Evolutionary conservation across 495 filamentous ascomycete genomes (phyloP).

Genomic region (Lentithecium fluviatile): DNA sequence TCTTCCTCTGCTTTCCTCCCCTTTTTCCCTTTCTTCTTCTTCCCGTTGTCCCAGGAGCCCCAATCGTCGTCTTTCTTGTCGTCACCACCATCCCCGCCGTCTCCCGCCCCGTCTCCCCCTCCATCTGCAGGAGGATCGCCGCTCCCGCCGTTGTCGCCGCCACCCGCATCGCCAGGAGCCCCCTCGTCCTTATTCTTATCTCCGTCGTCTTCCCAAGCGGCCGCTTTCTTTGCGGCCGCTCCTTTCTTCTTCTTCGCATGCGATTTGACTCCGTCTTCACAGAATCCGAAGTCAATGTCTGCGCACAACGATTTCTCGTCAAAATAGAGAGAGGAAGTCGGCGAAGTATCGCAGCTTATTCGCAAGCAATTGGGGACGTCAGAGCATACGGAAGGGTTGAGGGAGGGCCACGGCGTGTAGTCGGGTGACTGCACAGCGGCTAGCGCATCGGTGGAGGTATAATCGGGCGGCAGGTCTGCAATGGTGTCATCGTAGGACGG

Average conservation of each 20-base stretch:
- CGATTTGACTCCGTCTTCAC: slow-evolving; percentile 29
- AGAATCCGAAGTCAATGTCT: slow-evolving; percentile 28
- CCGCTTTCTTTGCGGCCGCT: slow-evolving; percentile 19
- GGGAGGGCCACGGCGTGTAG: slow-evolving; percentile 30
- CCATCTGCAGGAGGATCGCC: slow-evolving; percentile 41
- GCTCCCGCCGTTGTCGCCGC: slow-evolving; percentile 42
- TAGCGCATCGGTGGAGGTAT: slow-evolving; percentile 38
- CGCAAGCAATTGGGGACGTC: slow-evolving; percentile 32
- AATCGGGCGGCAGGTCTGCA: slow-evolving; percentile 40
- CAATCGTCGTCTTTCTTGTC: slow-evolving; percentile 39
- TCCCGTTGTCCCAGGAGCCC: slow-evolving; percentile 34
- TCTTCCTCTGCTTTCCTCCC: slow-evolving; percentile 38
- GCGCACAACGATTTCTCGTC: slow-evolving; percentile 30
- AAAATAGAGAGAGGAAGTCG: slow-evolving; percentile 29
- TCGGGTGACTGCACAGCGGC: slow-evolving; percentile 32
- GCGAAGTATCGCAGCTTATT: slow-evolving; percentile 28
- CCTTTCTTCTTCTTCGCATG: slow-evolving; percentile 42
- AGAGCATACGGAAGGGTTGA: slow-evolving; percentile 30
- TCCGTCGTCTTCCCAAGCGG: slow-evolving; percentile 36
- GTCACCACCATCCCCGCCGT: slow-evolving; percentile 44
- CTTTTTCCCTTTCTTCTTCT: slow-evolving; percentile 38
- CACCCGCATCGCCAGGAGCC: slow-evolving; percentile 37
- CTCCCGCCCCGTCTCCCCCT: slow-evolving; percentile 38
- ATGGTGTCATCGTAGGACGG: slow-evolving; percentile 40
- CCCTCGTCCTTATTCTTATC: slow-evolving; percentile 51